phyloP scores from a whole-genome alignment of 1,139 yeast genomes.

The Meyerozyma elateridarum region DNA sequence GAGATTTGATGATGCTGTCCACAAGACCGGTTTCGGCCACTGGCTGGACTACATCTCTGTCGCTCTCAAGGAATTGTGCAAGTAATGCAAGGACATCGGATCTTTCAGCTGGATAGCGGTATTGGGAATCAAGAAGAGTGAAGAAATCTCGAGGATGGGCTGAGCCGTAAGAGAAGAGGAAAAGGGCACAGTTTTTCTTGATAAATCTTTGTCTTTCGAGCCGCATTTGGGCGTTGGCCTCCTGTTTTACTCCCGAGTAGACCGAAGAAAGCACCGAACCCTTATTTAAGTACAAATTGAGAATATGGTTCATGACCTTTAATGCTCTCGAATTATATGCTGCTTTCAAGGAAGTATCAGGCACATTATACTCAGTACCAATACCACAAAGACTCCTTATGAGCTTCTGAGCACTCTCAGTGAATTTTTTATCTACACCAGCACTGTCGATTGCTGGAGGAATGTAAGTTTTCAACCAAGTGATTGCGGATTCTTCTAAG shows the following conservation, averaged over 20 bases:
- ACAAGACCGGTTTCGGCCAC: slow-evolving; percentile 37
- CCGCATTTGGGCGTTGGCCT: slow-evolving; percentile 25
- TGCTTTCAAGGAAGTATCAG: slow-evolving; percentile 14
- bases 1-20: slow-evolving; percentile 35
- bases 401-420: slow-evolving; percentile 39
- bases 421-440: slow-evolving; percentile 41
- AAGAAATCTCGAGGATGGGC: slow-evolving; percentile 30
- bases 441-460: slow-evolving; percentile 60
- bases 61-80: slow-evolving; percentile 22
- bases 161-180: slow-evolving; percentile 39
- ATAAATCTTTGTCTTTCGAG: slow-evolving; percentile 50
- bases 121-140: slow-evolving; percentile 26
- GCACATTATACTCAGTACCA: too few relatives aligned
- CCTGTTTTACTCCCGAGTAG: slow-evolving; percentile 10
- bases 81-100: slow-evolving; percentile 33
- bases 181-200: slow-evolving; percentile 34
- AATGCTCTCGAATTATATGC: slow-evolving; percentile 21
- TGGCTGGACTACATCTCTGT: slow-evolving; percentile 27
- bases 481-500: slow-evolving; percentile 33
- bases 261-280: slow-evolving; percentile 15
- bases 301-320: slow-evolving; percentile 24
- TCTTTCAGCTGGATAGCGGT: slow-evolving; percentile 27
- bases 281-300: slow-evolving; percentile 28
- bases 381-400: slow-evolving; percentile 28
- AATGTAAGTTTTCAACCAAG: slow-evolving; percentile 53